These are phyloP conservation scores for Hortaea sp. DNA, from an alignment of 2,329 filamentous ascomycete genomes.

Conservation along the genomic window DNA sequence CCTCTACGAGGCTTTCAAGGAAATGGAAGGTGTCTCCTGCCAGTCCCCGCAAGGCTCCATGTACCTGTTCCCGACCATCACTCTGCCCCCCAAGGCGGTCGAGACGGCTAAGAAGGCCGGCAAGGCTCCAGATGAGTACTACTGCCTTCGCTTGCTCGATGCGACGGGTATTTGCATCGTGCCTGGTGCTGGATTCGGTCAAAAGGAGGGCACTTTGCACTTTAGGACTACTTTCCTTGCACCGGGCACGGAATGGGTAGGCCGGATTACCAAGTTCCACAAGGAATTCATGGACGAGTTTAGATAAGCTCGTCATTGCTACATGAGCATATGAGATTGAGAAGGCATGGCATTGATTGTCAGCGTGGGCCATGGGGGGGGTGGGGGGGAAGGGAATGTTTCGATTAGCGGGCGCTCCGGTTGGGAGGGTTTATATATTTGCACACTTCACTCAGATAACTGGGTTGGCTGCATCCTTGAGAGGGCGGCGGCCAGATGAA, in stretches of 20 bases:
- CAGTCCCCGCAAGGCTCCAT: conserved; percentile 85
- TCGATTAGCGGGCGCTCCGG: too few species aligned
- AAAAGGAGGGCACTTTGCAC: conserved; percentile 82
- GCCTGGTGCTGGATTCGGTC: conserved; percentile 84
- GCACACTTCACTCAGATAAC: too few species aligned
- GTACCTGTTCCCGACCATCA: conserved; percentile 98
- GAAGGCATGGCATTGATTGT: too few species aligned
- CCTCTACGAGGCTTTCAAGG: conserved; percentile 77
- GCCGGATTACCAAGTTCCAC: conserved; percentile 81
- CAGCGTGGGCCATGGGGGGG: too few species aligned
- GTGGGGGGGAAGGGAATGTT: too few species aligned
- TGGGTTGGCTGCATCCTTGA: too few species aligned
- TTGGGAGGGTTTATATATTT: too few species aligned
- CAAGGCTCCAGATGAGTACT: conserved; percentile 80
- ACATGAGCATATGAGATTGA: too few species aligned
- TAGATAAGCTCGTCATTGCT: conserved; percentile 20
- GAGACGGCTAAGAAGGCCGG: conserved; percentile 65
- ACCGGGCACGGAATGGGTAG: conserved; percentile 90
- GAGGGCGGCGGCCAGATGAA: too few species aligned
- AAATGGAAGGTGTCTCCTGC: conserved; percentile 95
- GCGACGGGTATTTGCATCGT: conserved; percentile 92
- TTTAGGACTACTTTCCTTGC: conserved; percentile 96
- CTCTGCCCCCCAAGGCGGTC: conserved; percentile 62
- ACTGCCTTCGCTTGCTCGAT: conserved; percentile 82
- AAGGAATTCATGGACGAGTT: conserved; percentile 81